Evolutionary conservation across 768 basidiomycete genomes (phyloP), one percentile per base, ranked within the genome.

Genomic region (Lentinula raphanica): DNA sequence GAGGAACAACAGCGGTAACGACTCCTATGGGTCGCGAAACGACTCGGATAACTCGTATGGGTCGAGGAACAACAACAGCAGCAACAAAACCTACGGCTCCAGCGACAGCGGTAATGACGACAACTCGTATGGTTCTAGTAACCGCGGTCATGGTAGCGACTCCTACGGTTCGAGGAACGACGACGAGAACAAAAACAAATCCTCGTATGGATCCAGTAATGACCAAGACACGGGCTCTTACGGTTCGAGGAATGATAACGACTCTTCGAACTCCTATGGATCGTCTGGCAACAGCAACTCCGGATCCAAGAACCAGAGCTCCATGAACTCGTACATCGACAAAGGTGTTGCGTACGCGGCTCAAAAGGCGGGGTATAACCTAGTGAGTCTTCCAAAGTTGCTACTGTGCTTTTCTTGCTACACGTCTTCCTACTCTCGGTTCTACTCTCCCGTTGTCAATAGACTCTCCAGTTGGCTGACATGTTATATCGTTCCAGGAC

Each of bases 331-430:
- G 61, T 70, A 61, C 64, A 11, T 68, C 35, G 66, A 70, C 61
- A 67, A 72, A 60, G 70, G 71, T 40, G 62, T 72, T 15, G 35
- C 32, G 8, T 54, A 28, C 25, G 59, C 59, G n/a, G 59, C 71
- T n/a, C 36, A 64, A 59, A 70, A 70, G 64, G 66, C 67, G 5
- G 71, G 71, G 1, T 58, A 58, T 56, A 67, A 69, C 59, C 12
- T 72, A 1, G 71, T 71, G 7, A 42, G 51, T 57, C 64, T 64
- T n/a, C n/a, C n/a, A 5, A n/a, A 13, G 53, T 23, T 68, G 12
- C 67, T 70, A 21, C 25, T 67, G 64, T 19, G n/a, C n/a, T n/a
- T n/a, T n/a, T n/a, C n/a, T n/a, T n/a, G n/a, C n/a, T n/a, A n/a
- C n/a, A n/a, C n/a, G n/a, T n/a, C n/a, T n/a, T n/a, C n/a, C n/a